Conservation (phyloP, 2,329 filamentous ascomycete species). For the Claviceps capensis region DNA sequence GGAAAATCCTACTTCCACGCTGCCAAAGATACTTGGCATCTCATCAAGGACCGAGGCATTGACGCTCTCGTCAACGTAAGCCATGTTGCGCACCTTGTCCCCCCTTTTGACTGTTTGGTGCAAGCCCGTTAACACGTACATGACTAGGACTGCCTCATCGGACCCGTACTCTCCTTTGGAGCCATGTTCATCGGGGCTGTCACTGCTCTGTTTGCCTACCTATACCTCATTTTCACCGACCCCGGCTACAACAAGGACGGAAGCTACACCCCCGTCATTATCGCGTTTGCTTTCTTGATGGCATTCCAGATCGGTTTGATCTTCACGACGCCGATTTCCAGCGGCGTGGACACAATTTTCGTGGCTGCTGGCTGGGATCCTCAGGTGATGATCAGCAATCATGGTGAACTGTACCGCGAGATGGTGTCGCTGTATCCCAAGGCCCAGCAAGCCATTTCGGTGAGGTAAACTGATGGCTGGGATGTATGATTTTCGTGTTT, state of each 20-base stretch:
- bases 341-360: constrained; percentile 86
- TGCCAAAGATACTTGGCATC: constrained; percentile 78
- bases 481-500: background rate
- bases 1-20: constrained; percentile 77
- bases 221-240: constrained; percentile 76
- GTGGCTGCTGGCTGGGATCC: constrained; percentile 61
- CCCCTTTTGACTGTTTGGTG: background rate
- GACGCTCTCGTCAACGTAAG: constrained; percentile 68
- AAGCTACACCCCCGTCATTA: constrained; percentile 60
- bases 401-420: constrained; percentile 65
- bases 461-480: constrained; percentile 4
- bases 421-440: constrained; percentile 76
- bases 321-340: constrained; percentile 77
- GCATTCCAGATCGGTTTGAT: constrained; percentile 82
- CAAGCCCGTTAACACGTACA: constrained; percentile 6
- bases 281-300: constrained; percentile 79
- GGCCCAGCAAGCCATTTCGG: constrained; percentile 60
- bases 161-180: constrained; percentile 61
- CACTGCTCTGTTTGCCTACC: constrained; percentile 67
- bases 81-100: background rate
- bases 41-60: constrained; percentile 86
- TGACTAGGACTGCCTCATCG: constrained; percentile 58
- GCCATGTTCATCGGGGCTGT: constrained; percentile 73
- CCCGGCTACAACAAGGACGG: constrained; percentile 60
- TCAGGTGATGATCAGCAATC: constrained; percentile 63